Evolutionary conservation across 305 asterid species (phyloP).

Genomic region (Nicotiana rustica): DNA sequence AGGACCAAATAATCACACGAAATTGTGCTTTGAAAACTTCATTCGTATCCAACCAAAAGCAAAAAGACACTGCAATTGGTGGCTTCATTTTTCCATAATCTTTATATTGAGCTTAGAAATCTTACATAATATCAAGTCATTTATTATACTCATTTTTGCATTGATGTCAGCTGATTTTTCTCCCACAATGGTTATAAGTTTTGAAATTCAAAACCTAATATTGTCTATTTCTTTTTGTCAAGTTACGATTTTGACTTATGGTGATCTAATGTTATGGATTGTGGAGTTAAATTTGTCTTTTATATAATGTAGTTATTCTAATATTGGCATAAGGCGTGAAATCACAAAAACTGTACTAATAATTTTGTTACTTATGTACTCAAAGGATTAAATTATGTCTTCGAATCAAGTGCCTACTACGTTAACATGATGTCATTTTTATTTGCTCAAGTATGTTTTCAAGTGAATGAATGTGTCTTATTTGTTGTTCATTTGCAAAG

Average conservation of each 20-base stretch:
- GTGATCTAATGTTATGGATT: slow-evolving; percentile 30
- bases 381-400: background rate
- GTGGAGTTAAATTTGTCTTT: slow-evolving; percentile 41
- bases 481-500: slow-evolving; percentile 9
- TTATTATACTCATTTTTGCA: slow-evolving; percentile 29
- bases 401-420: slow-evolving; percentile 15
- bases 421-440: slow-evolving; percentile 29
- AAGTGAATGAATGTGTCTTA: background rate
- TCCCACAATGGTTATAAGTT: slow-evolving; percentile 21
- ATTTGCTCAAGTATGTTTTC: background rate
- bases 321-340: slow-evolving; percentile 31
- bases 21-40: slow-evolving; percentile 54
- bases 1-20: slow-evolving; percentile 45
- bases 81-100: slow-evolving; percentile 52
- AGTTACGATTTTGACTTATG: slow-evolving; percentile 40
- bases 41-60: slow-evolving; percentile 59
- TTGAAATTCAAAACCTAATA: slow-evolving; percentile 36
- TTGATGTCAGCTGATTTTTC: slow-evolving; percentile 34
- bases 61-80: slow-evolving; percentile 47
- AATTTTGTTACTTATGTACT: background rate
- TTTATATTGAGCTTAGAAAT: slow-evolving; percentile 15
- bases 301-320: slow-evolving; percentile 37
- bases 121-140: slow-evolving; percentile 32
- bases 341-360: background rate
- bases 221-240: slow-evolving; percentile 32